Evolutionary conservation across 1,284 basidiomycete species (phyloP).

Genomic region (Ganoderma meredithae): DNA sequence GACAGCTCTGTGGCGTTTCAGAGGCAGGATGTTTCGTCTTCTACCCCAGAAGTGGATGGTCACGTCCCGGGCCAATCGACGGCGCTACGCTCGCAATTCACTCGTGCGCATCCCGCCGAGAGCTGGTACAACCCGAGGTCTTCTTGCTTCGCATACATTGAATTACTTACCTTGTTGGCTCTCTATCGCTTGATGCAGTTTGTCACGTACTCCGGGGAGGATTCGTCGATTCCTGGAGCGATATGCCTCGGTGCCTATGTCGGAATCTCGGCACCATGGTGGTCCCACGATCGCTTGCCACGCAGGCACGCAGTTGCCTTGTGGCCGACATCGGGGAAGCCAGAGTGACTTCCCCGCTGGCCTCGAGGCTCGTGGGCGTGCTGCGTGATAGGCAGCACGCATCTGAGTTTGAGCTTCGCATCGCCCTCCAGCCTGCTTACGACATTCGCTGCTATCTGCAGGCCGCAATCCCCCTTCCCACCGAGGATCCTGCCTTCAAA

Average conservation of each 20-base stretch:
- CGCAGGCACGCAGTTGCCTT: conserved; percentile 23
- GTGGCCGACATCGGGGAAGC: conserved; percentile 20
- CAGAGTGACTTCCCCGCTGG: conserved; percentile 19
- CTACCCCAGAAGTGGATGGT: not conserved
- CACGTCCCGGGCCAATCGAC: not conserved
- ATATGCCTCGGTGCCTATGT: not conserved
- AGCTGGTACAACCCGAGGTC: too few species aligned
- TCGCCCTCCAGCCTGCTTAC: conserved; percentile 15
- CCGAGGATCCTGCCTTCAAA: conserved; percentile 3
- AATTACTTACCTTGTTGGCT: not conserved
- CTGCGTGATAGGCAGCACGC: conserved; percentile 30
- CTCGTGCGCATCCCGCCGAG: not conserved
- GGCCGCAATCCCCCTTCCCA: conserved; percentile 11
- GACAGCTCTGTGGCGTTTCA: not conserved
- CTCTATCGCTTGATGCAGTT: not conserved
- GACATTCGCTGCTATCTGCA: conserved; percentile 15
- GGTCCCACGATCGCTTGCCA: conserved; percentile 22
- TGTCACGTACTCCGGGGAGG: not conserved
- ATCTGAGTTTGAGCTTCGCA: conserved; percentile 21
- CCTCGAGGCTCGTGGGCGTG: conserved; percentile 25
- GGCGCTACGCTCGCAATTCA: not conserved
- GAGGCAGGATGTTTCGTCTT: not conserved
- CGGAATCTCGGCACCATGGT: not conserved
- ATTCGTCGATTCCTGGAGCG: not conserved
- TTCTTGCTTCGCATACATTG: not conserved